Base-by-base conservation (phyloP, 768 basidiomycete genomes). In the Tulasnella sp. region DNA sequence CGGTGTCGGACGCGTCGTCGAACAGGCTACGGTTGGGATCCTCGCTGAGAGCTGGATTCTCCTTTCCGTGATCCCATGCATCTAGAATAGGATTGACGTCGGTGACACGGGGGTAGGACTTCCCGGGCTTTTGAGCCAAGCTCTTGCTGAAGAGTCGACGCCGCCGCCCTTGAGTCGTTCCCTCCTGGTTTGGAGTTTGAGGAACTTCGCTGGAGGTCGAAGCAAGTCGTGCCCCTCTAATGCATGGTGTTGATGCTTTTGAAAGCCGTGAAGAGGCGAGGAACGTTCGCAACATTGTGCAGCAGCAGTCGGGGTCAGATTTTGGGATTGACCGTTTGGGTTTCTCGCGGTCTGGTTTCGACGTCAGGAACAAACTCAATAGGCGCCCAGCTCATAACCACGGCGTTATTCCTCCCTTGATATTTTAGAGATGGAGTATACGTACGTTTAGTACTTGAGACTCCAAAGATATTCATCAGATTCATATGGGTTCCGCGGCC, bases 21-120 rank as follows among this genome's bases (percentile, higher is more conserved):
- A 72, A 72, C 29, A 72, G 71, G 12, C 40, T 42, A 31, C 39
- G 40, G 71, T 72, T 49, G 36, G 71, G 31, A 34, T 72, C 71
- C 29, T 39, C n/a, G 8, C 40, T 72, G 29, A 64, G 58, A 31
- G 25, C 19, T 64, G 58, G 2, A 11, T 31, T 49, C 39, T 49
- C 42, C 40, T 1, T 40, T 72, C 49, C 31, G 29, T 72, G 40
- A 29, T 72, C 58, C 38, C 36, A 72, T 39, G 71, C 71, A 42
- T 72, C 71, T 19, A 72, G 71, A 45, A 72, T 45, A 31, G 71
- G 40, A 45, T 72, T 39, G 29, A 49, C 25, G 39, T 25, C 39
- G 29, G 9, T 40, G 31, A 72, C 31, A 31, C 40, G 49, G 25
- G 71, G 71, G 34, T 42, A 72, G 36, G 40, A 49, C 29, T n/a